phyloP scores from a whole-genome alignment of 805 yeast species.

The Ogataea chonburiensis region DNA sequence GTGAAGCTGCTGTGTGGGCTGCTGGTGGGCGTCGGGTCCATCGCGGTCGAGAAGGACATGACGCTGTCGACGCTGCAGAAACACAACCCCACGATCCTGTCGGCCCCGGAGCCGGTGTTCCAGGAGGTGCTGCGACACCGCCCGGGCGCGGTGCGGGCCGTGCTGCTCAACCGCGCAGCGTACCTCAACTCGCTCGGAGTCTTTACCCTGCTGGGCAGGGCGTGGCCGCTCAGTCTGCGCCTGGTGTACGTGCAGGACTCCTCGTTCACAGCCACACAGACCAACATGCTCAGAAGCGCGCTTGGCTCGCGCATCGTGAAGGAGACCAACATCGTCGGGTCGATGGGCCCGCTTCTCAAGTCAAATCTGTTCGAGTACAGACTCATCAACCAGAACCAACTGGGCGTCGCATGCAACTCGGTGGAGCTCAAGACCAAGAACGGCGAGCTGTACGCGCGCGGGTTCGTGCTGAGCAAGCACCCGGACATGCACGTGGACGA shows the following conservation, averaged over 20 bases:
- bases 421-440: conserved; percentile 55
- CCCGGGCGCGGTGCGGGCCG: conserved; percentile 25
- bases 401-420: conserved; percentile 61
- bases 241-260: conserved; percentile 39
- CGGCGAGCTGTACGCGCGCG: conserved; percentile 59
- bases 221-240: conserved; percentile 34
- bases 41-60: conserved; percentile 23
- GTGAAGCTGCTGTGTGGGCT: conserved; percentile 42
- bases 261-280: conserved; percentile 19
- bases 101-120: conserved; percentile 29
- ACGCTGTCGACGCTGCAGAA: conserved; percentile 14
- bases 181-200: conserved; percentile 47
- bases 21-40: conserved; percentile 33
- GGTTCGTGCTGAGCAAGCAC: conserved; percentile 61
- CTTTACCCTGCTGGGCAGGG: conserved; percentile 27
- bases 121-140: conserved; percentile 22
- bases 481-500: conserved; percentile 34
- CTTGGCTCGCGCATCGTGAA: conserved; percentile 50
- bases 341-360: conserved; percentile 57
- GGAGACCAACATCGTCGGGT: conserved; percentile 45
- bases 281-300: conserved; percentile 43
- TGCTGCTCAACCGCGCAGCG: conserved; percentile 36
- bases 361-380: conserved; percentile 67
- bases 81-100: conserved; percentile 34
- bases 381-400: conserved; percentile 38